phyloP scores from a whole-genome alignment of 768 basidiomycete genomes.

The Fistulinella prunicolor region DNA sequence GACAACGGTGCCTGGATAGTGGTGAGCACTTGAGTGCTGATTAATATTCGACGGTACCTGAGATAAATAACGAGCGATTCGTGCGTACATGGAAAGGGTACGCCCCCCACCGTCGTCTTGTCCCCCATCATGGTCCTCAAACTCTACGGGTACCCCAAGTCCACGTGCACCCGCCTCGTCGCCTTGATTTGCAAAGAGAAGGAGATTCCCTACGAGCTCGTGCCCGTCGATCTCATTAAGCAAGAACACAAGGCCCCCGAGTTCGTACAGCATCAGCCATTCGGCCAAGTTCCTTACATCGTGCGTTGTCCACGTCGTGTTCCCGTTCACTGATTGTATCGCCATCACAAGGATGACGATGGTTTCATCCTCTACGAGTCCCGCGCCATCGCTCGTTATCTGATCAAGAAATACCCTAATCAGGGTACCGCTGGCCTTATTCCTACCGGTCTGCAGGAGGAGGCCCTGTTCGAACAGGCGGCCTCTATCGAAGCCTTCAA shows the following conservation, averaged over 20 bases:
- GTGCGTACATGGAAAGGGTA: too few species aligned
- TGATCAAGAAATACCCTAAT: constrained; percentile 50
- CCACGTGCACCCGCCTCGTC: constrained; percentile 53
- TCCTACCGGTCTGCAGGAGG: constrained; percentile 40
- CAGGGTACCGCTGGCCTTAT: constrained; percentile 48
- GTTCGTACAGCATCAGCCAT: constrained; percentile 53
- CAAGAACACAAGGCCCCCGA: constrained; percentile 45
- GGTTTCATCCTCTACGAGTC: constrained; percentile 63
- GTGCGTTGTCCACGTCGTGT: constrained; percentile 13
- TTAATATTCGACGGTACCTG: too few species aligned
- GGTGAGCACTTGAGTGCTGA: too few species aligned
- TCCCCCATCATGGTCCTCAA: constrained; percentile 34
- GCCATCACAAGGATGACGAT: constrained; percentile 48
- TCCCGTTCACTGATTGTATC: not conserved
- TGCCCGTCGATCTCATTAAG: constrained; percentile 41
- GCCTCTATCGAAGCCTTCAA: constrained; percentile 47
- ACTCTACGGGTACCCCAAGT: constrained; percentile 32
- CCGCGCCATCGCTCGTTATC: constrained; percentile 59
- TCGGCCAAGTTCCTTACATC: constrained; percentile 50
- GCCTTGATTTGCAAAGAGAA: constrained; percentile 53
- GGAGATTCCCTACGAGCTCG: constrained; percentile 51
- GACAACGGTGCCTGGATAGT: too few species aligned
- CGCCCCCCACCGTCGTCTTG: too few species aligned
- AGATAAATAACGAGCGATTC: too few species aligned
- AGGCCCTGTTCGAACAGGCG: constrained; percentile 32